phyloP scores from a whole-genome alignment of 305 asterid species.

The Solanum chacoense region DNA sequence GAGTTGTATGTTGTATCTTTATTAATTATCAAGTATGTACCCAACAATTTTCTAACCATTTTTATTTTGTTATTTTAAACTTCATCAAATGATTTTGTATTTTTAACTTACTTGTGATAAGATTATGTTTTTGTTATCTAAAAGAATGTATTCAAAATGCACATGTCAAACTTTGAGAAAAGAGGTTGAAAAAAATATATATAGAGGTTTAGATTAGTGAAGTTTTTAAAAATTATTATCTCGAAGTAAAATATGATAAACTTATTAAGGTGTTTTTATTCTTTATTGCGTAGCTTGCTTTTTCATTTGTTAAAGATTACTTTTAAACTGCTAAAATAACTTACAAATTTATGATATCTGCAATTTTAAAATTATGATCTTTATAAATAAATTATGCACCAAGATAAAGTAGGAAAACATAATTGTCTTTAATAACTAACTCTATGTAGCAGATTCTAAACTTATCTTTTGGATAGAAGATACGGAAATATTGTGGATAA shows the following conservation, averaged over 20 bases:
- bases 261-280: background rate
- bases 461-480: background rate
- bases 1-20: too few relatives aligned
- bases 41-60: too few relatives aligned
- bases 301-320: background rate
- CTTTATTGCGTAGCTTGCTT: background rate
- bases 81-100: too few relatives aligned
- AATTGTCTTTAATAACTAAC: background rate
- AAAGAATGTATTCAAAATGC: too few relatives aligned
- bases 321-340: background rate
- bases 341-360: background rate
- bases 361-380: background rate
- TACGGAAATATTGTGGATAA: background rate
- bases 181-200: too few relatives aligned
- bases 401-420: background rate
- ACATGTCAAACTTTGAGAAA: too few relatives aligned
- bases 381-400: background rate
- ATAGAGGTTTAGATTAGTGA: background rate
- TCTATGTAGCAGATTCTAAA: background rate
- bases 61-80: too few relatives aligned
- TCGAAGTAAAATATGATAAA: background rate
- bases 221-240: too few relatives aligned
- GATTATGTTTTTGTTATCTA: too few relatives aligned
- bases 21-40: too few relatives aligned
- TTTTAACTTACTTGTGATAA: too few relatives aligned